phyloP scores from a whole-genome alignment of 305 asterid genomes.

The Coffea humblotiana region DNA sequence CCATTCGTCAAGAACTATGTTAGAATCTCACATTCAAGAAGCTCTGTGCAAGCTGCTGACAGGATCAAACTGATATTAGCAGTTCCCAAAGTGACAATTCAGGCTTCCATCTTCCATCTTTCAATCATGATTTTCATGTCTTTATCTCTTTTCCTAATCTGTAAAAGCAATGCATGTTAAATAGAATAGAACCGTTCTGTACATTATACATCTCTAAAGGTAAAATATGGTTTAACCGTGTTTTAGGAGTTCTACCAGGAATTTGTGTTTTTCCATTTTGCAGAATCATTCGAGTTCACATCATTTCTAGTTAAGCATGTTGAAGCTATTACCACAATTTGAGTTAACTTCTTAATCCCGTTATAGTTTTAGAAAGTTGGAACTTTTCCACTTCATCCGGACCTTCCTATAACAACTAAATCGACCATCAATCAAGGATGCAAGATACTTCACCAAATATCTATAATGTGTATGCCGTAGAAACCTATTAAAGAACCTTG shows the following conservation, averaged over 20 bases:
- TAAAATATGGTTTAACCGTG: background rate
- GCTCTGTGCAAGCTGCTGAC: background rate
- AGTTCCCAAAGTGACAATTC: background rate
- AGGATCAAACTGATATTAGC: background rate
- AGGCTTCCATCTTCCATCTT: constrained; percentile 61
- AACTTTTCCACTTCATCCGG: background rate
- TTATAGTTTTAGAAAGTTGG: background rate
- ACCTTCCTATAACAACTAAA: background rate
- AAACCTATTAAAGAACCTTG: background rate
- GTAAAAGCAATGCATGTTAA: constrained; percentile 20
- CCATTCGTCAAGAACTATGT: background rate
- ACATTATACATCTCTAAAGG: background rate
- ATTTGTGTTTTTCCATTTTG: background rate
- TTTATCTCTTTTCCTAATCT: constrained; percentile 63
- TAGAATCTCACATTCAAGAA: constrained; percentile 5
- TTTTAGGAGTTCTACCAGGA: background rate
- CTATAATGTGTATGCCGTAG: background rate
- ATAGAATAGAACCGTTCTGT: background rate
- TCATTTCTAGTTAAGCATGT: no score
- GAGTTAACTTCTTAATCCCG: background rate
- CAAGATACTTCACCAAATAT: background rate
- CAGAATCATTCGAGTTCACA: background rate
- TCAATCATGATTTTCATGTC: constrained; percentile 58
- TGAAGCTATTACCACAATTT: background rate
- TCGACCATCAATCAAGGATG: background rate